Conservation (phyloP, 352 stramenopile species). For the Pythium phragmiticola region DNA sequence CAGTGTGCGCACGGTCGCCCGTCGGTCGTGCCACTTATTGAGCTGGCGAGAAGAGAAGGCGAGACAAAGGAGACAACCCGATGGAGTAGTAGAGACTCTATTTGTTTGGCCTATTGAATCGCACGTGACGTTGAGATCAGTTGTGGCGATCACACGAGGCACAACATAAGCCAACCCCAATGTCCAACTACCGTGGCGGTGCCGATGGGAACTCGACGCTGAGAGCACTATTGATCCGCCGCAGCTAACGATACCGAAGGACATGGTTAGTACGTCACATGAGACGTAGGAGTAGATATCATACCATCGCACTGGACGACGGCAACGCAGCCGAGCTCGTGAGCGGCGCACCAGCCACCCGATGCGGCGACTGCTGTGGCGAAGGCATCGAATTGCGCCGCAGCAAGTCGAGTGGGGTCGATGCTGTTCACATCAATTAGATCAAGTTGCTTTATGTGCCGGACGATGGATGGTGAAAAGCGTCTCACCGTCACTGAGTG, state of each 20-base stretch:
- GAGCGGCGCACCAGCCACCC: constrained; percentile 2
- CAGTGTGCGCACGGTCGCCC: constrained; percentile 90
- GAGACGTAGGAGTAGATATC: neutral
- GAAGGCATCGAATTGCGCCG: constrained; percentile 44
- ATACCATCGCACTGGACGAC: constrained; percentile 65
- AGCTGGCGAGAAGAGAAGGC: constrained; percentile 37
- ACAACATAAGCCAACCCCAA: too few relatives aligned
- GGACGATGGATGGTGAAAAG: neutral
- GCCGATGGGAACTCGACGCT: constrained; percentile 33
- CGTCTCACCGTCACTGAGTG: constrained; percentile 26
- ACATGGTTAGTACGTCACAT: neutral
- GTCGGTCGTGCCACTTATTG: constrained; percentile 83
- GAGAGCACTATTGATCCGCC: constrained; percentile 59
- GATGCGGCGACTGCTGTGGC: constrained; percentile 24
- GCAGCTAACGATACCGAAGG: constrained; percentile 33
- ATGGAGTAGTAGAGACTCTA: neutral
- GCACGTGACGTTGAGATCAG: neutral
- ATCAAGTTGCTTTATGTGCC: neutral
- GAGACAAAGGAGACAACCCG: neutral
- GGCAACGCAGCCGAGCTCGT: constrained; percentile 27
- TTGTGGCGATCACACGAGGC: neutral
- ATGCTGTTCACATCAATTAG: neutral
- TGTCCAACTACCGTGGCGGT: constrained; percentile 1
- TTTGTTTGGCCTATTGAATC: constrained; percentile 13
- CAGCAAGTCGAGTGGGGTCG: constrained; percentile 44